Conservation (phyloP, 306 rosid genomes). For the Styphnolobium japonicum region DNA sequence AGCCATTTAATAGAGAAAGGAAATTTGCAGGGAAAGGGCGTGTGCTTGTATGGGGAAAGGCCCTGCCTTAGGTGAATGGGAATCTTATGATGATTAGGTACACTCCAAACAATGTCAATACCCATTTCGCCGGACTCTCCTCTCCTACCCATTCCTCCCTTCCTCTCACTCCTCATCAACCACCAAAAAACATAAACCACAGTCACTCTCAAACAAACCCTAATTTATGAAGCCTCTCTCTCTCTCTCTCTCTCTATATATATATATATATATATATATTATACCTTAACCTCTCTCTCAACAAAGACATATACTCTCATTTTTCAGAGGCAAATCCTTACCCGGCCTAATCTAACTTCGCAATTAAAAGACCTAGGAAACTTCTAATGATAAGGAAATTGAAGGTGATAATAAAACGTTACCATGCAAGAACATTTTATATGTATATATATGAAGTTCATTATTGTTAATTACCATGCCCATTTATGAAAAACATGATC, state of each 20-base stretch:
- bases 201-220: neutral
- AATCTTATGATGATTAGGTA: slow-evolving; percentile 21
- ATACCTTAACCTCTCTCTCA: neutral
- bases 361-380: too few species aligned
- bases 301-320: neutral
- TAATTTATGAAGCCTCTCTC: neutral
- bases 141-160: neutral
- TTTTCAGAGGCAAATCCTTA: too few species aligned
- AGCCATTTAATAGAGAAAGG: slow-evolving; percentile 33
- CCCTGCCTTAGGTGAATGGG: slow-evolving; percentile 1
- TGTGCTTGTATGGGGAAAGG: neutral
- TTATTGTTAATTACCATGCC: neutral
- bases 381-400: too few species aligned
- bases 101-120: too few species aligned
- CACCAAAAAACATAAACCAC: neutral
- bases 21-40: slow-evolving; percentile 33
- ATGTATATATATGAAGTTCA: neutral
- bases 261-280: too few species aligned
- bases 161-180: neutral
- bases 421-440: too few species aligned
- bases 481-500: neutral
- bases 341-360: too few species aligned
- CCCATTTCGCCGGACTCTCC: too few species aligned
- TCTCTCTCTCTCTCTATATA: neutral
- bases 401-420: too few species aligned